Evolutionary conservation across 352 stramenopile species (phyloP).

Genomic region (Thraustochytrium sp.): DNA sequence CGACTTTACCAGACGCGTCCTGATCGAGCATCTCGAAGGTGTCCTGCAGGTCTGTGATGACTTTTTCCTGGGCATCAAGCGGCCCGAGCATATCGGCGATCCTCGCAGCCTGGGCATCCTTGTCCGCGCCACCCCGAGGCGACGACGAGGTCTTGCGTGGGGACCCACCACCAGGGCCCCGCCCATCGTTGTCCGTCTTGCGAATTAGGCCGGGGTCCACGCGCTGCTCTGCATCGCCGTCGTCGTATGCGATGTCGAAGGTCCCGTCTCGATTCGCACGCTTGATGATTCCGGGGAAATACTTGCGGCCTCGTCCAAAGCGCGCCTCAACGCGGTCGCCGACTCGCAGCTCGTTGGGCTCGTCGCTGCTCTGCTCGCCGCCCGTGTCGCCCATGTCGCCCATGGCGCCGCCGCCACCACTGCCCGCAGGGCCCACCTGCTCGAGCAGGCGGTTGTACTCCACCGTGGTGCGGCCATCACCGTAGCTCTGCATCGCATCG

Average conservation of each 20-base stretch:
- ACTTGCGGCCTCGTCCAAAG: slow-evolving; percentile 59
- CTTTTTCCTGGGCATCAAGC: background rate
- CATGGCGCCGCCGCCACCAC: background rate
- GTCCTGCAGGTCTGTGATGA: slow-evolving; percentile 16
- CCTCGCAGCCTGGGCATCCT: background rate
- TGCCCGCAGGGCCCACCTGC: background rate
- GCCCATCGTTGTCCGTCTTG: background rate
- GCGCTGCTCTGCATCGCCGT: slow-evolving; percentile 62
- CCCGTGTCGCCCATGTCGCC: background rate
- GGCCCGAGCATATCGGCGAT: background rate
- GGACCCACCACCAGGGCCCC: background rate
- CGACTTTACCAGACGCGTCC: background rate
- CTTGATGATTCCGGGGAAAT: slow-evolving; percentile 67
- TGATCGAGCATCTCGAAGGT: slow-evolving; percentile 41
- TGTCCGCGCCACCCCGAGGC: background rate
- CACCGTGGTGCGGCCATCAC: slow-evolving; percentile 14
- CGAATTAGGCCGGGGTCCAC: slow-evolving; percentile 53
- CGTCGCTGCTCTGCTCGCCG: background rate
- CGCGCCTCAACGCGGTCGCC: slow-evolving; percentile 60
- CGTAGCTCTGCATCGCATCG: background rate
- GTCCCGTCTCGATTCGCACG: slow-evolving; percentile 60
- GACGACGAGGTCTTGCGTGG: background rate
- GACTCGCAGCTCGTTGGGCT: background rate
- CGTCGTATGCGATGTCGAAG: slow-evolving; percentile 67
- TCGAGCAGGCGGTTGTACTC: background rate